Percentiles rank a stretch among this genome's conserved stretches.
These are phyloP conservation scores for Balamuthia mandrillaris DNA, from an alignment of 208 protist genomes.

Conservation along the genomic window DNA sequence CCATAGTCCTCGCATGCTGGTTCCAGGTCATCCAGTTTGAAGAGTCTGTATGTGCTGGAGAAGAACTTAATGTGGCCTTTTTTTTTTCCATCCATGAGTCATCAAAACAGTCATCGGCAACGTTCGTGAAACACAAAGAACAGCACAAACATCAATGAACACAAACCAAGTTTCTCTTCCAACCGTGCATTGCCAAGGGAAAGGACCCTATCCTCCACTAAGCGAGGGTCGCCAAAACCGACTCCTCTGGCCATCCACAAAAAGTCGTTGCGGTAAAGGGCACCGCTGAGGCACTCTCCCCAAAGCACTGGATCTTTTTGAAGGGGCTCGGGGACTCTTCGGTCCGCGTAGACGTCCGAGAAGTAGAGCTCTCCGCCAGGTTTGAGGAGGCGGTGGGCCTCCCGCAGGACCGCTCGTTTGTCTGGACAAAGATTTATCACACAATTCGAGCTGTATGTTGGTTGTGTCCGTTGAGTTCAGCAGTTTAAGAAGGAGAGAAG, in stretches of 20 bases:
- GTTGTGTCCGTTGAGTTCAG: too few species aligned
- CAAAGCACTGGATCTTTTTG: slow-evolving; percentile 52
- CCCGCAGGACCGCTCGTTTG: slow-evolving; percentile 58
- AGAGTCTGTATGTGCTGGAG: slow-evolving; percentile 65
- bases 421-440: slow-evolving; percentile 74
- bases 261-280: slow-evolving; percentile 69
- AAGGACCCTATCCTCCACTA: too few species aligned
- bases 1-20: slow-evolving; percentile 67
- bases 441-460: slow-evolving; percentile 63
- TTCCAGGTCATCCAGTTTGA: slow-evolving; percentile 64
- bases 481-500: background rate
- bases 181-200: background rate
- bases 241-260: slow-evolving; percentile 12
- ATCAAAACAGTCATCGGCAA: slow-evolving; percentile 16
- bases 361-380: slow-evolving; percentile 72
- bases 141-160: background rate
- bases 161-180: background rate
- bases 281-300: slow-evolving; percentile 67
- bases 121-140: background rate
- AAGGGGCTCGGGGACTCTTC: slow-evolving; percentile 49
- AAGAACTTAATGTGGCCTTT: slow-evolving; percentile 56
- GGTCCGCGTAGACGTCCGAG: slow-evolving; percentile 67
- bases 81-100: background rate
- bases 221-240: slow-evolving; percentile 64
- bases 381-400: slow-evolving; percentile 51